These are phyloP conservation scores for Blastobotrys parvus DNA, from an alignment of 805 yeast genomes.

Conservation along the genomic window DNA sequence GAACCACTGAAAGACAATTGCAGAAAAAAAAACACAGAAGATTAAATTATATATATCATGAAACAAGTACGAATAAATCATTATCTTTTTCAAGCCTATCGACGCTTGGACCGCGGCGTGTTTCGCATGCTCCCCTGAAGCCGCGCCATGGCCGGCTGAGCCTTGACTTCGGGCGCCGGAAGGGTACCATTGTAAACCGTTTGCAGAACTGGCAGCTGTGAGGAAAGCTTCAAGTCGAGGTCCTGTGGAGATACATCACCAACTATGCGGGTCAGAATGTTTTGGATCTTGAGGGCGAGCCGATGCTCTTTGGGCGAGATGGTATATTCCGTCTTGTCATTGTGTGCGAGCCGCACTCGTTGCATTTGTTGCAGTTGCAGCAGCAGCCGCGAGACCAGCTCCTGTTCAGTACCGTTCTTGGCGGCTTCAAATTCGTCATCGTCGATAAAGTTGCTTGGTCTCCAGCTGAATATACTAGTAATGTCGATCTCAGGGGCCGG, in stretches of 20 bases:
- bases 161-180: conserved; percentile 37
- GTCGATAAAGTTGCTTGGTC: conserved; percentile 39
- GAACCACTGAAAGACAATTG: background rate
- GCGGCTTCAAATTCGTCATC: conserved; percentile 46
- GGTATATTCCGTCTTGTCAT: conserved; percentile 17
- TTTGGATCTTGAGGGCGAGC: conserved; percentile 27
- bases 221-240: conserved; percentile 18
- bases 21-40: background rate
- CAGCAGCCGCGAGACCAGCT: conserved; percentile 38
- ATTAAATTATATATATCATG: background rate
- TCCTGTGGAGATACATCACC: conserved; percentile 22
- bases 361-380: conserved; percentile 44
- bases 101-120: background rate
- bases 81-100: background rate
- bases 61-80: background rate
- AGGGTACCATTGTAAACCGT: conserved; percentile 70
- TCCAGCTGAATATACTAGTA: conserved; percentile 40
- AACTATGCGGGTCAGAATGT: conserved; percentile 37
- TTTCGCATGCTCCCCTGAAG: background rate
- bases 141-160: conserved; percentile 1
- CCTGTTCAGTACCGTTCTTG: conserved; percentile 33
- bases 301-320: conserved; percentile 27
- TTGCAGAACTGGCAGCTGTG: conserved; percentile 56
- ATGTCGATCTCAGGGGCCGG: conserved; percentile 14
- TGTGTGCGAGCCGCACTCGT: conserved; percentile 33